Percentiles rank a stretch among this genome's conserved stretches.
Evolutionary conservation across 2,329 filamentous ascomycete species (phyloP).

Genomic region (Aspergillus flavus): DNA sequence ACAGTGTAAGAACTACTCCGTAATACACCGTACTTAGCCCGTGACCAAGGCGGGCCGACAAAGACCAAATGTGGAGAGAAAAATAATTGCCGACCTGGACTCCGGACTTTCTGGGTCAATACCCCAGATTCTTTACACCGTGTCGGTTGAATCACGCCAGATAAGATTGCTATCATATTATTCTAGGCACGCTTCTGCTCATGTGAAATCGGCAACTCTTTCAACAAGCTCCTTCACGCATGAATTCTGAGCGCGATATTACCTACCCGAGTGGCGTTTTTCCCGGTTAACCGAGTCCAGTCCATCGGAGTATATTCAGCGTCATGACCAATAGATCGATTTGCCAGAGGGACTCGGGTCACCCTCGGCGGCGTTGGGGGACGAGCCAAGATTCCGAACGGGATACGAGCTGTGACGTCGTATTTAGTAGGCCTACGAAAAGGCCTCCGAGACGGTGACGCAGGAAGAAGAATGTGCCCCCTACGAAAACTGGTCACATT

Average conservation of each 20-base stretch:
- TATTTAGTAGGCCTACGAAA: neutral
- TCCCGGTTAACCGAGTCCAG: neutral
- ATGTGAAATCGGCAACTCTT: neutral
- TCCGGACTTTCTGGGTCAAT: neutral
- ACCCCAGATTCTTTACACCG: neutral
- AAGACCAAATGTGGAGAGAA: neutral
- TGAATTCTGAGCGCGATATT: neutral
- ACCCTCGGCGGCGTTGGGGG: neutral
- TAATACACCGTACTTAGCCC: too few relatives aligned
- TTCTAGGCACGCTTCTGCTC: neutral
- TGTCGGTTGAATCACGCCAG: neutral
- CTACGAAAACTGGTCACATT: neutral
- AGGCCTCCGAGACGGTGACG: neutral
- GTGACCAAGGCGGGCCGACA: neutral
- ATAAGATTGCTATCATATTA: neutral
- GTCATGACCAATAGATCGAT: neutral
- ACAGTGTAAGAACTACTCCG: too few relatives aligned
- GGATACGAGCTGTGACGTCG: neutral
- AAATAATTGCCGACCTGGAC: neutral
- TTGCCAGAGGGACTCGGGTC: neutral
- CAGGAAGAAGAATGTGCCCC: neutral
- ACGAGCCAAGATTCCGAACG: neutral
- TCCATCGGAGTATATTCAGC: neutral
- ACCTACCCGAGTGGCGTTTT: neutral
- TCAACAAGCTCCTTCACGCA: too few relatives aligned